A percentile compares a stretch with the other conserved stretches of the same genome.
These are phyloP conservation scores for Flaveria linearis DNA, from an alignment of 129 eudicot genomes.

Conservation along the genomic window DNA sequence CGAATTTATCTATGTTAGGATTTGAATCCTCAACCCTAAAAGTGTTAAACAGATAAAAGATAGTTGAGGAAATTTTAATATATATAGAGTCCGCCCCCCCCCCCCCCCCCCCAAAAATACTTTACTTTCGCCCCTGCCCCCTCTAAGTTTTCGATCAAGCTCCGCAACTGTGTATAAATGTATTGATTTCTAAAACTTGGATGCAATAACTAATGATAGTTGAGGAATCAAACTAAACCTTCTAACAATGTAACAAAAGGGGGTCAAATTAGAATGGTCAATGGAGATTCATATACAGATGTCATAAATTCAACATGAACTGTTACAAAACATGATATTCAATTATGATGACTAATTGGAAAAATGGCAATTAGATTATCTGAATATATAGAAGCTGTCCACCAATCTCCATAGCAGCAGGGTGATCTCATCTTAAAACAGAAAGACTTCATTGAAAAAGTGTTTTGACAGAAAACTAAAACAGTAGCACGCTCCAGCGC, in stretches of 20 bases:
- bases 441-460: conserved; percentile 18
- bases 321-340: conserved; percentile 22
- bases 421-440: conserved; percentile 6
- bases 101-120: too few relatives aligned
- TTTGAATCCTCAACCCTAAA: too few relatives aligned
- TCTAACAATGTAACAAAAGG: background rate
- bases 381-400: conserved; percentile 23
- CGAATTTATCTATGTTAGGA: too few relatives aligned
- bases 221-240: background rate
- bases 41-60: too few relatives aligned
- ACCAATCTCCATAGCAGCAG: conserved; percentile 20
- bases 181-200: too few relatives aligned
- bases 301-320: conserved; percentile 24
- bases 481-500: conserved; percentile 17
- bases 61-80: too few relatives aligned
- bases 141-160: too few relatives aligned
- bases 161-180: too few relatives aligned
- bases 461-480: conserved; percentile 15
- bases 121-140: too few relatives aligned
- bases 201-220: too few relatives aligned
- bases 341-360: background rate
- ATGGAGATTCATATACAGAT: conserved; percentile 1
- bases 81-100: too few relatives aligned
- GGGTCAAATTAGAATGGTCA: background rate
- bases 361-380: conserved; percentile 17